Percentiles rank a stretch among this genome's conserved stretches.
Conservation (phyloP, 495 filamentous ascomycete species). For the Letharia lupina region DNA sequence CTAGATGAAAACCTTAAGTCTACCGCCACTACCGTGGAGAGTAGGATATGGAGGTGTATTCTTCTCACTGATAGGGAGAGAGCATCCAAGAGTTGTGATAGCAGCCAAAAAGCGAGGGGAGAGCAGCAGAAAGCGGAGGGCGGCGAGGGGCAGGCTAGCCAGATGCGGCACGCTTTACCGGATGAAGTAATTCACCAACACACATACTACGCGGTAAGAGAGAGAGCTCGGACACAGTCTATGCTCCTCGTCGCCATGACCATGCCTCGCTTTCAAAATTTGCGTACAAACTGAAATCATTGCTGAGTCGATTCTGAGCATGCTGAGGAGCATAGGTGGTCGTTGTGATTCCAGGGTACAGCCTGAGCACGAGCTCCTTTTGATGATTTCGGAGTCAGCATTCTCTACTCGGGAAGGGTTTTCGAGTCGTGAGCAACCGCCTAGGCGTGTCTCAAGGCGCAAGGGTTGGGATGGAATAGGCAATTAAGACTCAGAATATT, state of each 20-base stretch:
- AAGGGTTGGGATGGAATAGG: no score
- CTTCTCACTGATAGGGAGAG: no score
- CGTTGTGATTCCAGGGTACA: conserved; percentile 22
- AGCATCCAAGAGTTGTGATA: not conserved
- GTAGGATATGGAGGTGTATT: no score
- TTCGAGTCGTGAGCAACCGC: no score
- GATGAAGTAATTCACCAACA: conserved; percentile 8
- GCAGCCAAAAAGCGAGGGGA: conserved; percentile 6
- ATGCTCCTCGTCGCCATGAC: conserved; percentile 27
- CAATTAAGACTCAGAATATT: no score
- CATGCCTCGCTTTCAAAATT: conserved; percentile 58
- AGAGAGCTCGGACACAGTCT: not conserved
- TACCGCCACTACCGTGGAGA: no score
- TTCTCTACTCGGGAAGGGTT: no score
- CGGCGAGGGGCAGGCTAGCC: conserved; percentile 10
- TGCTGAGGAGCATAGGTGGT: conserved; percentile 47
- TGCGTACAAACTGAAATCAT: conserved; percentile 71
- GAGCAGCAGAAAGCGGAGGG: conserved; percentile 15
- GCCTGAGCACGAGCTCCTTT: conserved; percentile 25
- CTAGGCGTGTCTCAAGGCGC: no score
- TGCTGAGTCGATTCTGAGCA: conserved; percentile 55
- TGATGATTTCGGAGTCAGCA: no score
- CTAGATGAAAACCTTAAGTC: no score
- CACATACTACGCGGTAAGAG: not conserved
- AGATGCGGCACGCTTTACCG: not conserved